Evolutionary conservation across 768 basidiomycete genomes (phyloP), one percentile per base, ranked within the genome.

Genomic region (Hygrocybe coccinea): DNA sequence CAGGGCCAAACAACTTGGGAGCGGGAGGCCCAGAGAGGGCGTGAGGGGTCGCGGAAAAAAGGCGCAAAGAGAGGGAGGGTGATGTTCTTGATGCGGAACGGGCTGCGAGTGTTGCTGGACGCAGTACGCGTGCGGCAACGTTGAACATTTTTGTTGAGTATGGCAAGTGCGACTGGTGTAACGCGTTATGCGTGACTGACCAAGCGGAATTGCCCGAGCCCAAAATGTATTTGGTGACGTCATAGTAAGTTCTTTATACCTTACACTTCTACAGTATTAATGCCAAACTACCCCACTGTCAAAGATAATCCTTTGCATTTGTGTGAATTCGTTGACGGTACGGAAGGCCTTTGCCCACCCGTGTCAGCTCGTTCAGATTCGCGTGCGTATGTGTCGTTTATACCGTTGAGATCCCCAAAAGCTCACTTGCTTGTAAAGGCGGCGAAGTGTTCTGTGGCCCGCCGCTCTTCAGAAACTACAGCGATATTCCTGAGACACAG

Each of bases 1-100:
- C 91, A 50, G 79, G 65, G 59, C 91, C 90, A 60, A 76, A 86
- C 60, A 92, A 73, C 54, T 80, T 75, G 48, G 89, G 87, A 56
- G 84, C 74, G 14, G 81, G 77, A 34, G 84, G 71, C 17, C 70
- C 72, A 36, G 88, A 88, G 48, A 73, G 72, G 46, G 78, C 77
- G 54, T 77, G 73, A 34, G 80, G 65, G 33, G 81, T 81, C 39
- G 77, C 77, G 36, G 86, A 86, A 62, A 90, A 77, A 7, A 81
- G 69, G 60, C 89, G 85, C 34, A 78, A 50, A 9, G 75, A 57
- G 52, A 67, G 62, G 11, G 54, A 52, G 25, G 64, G 62, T 21
- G 71, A 64, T 9, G 70, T 64, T 56, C 69, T 74, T 59, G 66
- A 43, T 25, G 68, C 66, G 41, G 74, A 61, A 58, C 78, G 77